phyloP scores from a whole-genome alignment of 2,329 filamentous ascomycete genomes.

The Atkinsonella texensis region DNA sequence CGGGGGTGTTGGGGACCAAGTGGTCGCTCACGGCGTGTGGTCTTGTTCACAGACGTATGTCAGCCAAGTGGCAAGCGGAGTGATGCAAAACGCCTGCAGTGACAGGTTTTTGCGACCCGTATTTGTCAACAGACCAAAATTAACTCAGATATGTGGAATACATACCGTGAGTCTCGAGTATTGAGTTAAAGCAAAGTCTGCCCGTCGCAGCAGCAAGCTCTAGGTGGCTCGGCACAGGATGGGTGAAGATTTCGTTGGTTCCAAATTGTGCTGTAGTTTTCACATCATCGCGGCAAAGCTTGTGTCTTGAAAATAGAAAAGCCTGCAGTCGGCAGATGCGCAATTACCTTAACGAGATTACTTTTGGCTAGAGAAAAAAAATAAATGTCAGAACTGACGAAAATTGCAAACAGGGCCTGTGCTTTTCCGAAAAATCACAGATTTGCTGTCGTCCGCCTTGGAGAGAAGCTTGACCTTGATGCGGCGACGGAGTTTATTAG shows the following conservation, averaged over 20 bases:
- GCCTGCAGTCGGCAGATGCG: neutral
- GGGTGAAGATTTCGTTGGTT: conserved; percentile 17
- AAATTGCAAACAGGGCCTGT: conserved; percentile 2
- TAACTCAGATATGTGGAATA: neutral
- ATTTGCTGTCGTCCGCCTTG: conserved; percentile 7
- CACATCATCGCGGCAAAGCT: conserved; percentile 27
- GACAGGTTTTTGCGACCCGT: neutral
- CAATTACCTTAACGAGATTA: neutral
- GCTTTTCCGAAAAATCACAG: conserved; percentile 1
- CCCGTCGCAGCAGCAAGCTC: conserved; percentile 10
- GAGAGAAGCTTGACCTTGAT: conserved; percentile 10
- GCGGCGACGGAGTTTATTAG: conserved; percentile 19
- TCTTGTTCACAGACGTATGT: neutral
- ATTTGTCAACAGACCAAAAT: neutral
- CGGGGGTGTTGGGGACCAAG: conserved; percentile 8
- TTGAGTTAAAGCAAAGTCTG: neutral
- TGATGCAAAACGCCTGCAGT: neutral
- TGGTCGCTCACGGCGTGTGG: neutral
- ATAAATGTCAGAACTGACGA: neutral
- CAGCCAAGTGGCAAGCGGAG: neutral
- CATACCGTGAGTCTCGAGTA: conserved; percentile 6
- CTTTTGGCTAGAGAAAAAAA: neutral
- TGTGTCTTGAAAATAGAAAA: conserved; percentile 9
- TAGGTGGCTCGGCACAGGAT: conserved; percentile 16
- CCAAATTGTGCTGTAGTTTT: conserved; percentile 19